Conservation (phyloP, 305 asterid genomes). For the Fraxinus angustifolia region DNA sequence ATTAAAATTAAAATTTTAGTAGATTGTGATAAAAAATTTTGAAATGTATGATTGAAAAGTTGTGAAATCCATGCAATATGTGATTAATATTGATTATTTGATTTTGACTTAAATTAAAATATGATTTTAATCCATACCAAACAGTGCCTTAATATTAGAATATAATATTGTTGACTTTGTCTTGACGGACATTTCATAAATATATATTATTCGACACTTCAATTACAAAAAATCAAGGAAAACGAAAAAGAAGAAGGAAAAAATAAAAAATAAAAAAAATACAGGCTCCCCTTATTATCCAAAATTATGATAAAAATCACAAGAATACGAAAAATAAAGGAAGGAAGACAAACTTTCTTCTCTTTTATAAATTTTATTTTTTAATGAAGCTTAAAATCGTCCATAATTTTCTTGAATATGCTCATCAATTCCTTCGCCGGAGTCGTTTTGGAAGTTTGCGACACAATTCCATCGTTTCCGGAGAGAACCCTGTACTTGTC, state of each 20-base stretch:
- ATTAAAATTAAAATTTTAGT: no score
- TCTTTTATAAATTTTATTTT: background rate
- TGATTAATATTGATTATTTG: no score
- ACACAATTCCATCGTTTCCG: slow-evolving; percentile 64
- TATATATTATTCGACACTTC: background rate
- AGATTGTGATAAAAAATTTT: no score
- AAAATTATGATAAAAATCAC: background rate
- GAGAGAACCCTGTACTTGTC: slow-evolving; percentile 83
- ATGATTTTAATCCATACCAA: no score
- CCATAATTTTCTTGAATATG: slow-evolving; percentile 37
- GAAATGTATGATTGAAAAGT: no score
- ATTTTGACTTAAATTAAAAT: no score
- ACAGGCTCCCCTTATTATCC: background rate
- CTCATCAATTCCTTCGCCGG: slow-evolving; percentile 18
- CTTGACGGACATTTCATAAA: no score
- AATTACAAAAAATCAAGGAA: background rate
- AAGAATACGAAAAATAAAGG: background rate
- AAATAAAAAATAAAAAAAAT: background rate
- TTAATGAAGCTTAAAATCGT: slow-evolving; percentile 38
- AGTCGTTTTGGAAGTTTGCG: slow-evolving; percentile 23
- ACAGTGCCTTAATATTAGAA: no score
- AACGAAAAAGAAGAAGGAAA: background rate
- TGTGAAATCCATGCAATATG: no score
- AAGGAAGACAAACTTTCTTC: background rate
- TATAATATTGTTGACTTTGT: no score